Conservation (phyloP, 305 asterid species). For the Solanum hybrid region DNA sequence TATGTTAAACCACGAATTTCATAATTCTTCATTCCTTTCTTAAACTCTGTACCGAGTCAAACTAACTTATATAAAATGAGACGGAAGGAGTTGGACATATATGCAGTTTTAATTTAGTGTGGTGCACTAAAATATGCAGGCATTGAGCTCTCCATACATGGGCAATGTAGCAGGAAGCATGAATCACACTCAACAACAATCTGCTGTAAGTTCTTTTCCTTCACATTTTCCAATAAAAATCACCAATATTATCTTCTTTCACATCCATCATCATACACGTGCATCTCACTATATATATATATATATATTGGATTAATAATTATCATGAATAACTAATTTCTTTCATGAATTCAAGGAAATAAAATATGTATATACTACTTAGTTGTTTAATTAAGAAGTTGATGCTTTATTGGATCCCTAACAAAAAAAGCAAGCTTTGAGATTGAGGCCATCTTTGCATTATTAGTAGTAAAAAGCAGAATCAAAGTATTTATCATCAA, state of each 20-base stretch:
- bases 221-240: constrained; percentile 1
- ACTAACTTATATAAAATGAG: no score
- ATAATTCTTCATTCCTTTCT: no score
- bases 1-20: no score
- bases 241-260: constrained; percentile 13
- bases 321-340: neutral
- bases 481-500: neutral
- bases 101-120: no score
- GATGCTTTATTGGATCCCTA: constrained; percentile 10
- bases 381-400: neutral
- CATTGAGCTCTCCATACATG: constrained; percentile 39
- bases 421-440: neutral
- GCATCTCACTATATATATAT: neutral
- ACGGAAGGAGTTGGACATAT: no score
- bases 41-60: no score
- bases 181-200: constrained; percentile 25
- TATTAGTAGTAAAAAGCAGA: neutral
- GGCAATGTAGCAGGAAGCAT: constrained; percentile 29
- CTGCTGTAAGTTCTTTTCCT: constrained; percentile 22
- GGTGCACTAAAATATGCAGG: constrained; percentile 23
- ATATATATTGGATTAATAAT: no score
- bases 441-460: neutral
- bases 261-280: constrained; percentile 5
- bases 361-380: neutral
- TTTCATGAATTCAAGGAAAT: neutral